Conservation (phyloP, 1,284 basidiomycete species). For the Phaffia rhodozyma region DNA sequence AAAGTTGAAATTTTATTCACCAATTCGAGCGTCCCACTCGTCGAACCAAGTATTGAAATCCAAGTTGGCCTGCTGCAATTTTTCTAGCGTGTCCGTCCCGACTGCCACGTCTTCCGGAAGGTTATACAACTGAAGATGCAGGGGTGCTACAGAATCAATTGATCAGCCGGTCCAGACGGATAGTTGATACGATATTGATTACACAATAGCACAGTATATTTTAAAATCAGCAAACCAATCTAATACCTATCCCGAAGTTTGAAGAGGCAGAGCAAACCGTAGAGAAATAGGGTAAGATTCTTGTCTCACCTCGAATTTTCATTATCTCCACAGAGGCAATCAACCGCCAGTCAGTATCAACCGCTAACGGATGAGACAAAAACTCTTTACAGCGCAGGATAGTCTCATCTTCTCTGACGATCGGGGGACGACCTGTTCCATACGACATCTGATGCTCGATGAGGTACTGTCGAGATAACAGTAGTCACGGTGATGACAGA, state of each 20-base stretch:
- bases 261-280: neutral
- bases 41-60: slow-evolving; percentile 37
- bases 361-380: slow-evolving; percentile 74
- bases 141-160: neutral
- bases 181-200: neutral
- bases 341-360: slow-evolving; percentile 86
- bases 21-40: slow-evolving; percentile 35
- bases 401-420: slow-evolving; percentile 80
- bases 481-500: neutral
- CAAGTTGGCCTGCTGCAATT: slow-evolving; percentile 35
- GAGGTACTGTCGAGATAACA: slow-evolving; percentile 41
- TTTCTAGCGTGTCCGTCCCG: slow-evolving; percentile 24
- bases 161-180: no score
- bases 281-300: neutral
- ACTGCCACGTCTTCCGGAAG: slow-evolving; percentile 9
- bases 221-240: neutral
- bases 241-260: no score
- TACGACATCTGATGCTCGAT: slow-evolving; percentile 86
- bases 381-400: slow-evolving; percentile 67
- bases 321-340: slow-evolving; percentile 59
- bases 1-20: slow-evolving; percentile 11
- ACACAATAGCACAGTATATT: neutral
- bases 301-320: slow-evolving; percentile 16
- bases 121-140: slow-evolving; percentile 15
- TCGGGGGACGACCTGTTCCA: slow-evolving; percentile 80